Percentiles rank a stretch among this genome's conserved stretches.
These are phyloP conservation scores for Hypomontagnella submonticulosa DNA, from an alignment of 495 filamentous ascomycete genomes.

Conservation along the genomic window DNA sequence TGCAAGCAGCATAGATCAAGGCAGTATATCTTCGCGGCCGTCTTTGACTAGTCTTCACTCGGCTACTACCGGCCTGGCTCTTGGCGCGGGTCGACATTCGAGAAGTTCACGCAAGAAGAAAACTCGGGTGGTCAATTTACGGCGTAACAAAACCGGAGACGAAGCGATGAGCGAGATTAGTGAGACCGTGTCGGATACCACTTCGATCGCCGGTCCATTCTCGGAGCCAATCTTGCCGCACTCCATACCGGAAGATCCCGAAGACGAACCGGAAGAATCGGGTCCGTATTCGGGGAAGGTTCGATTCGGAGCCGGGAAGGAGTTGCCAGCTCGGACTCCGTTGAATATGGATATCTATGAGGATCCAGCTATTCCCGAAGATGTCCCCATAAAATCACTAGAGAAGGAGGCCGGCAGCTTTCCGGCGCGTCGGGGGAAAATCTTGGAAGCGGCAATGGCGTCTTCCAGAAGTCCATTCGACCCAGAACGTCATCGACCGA, in stretches of 20 bases:
- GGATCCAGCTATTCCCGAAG: slow-evolving; percentile 28
- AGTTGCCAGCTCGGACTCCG: slow-evolving; percentile 44
- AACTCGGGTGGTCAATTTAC: slow-evolving; percentile 91
- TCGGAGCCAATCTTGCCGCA: slow-evolving; percentile 61
- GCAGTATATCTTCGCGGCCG: slow-evolving; percentile 57
- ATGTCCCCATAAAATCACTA: slow-evolving; percentile 16
- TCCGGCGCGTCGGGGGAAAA: slow-evolving; percentile 44
- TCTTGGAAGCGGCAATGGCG: slow-evolving; percentile 48
- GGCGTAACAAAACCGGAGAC: slow-evolving; percentile 69
- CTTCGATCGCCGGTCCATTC: slow-evolving; percentile 52
- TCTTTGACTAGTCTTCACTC: slow-evolving; percentile 61
- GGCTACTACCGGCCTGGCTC: slow-evolving; percentile 68
- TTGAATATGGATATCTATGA: slow-evolving; percentile 45
- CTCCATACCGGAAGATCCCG: slow-evolving; percentile 62
- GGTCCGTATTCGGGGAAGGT: slow-evolving; percentile 55
- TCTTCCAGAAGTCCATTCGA: slow-evolving; percentile 52
- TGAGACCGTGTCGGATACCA: slow-evolving; percentile 53
- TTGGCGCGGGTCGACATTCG: slow-evolving; percentile 72
- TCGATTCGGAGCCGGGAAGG: slow-evolving; percentile 51
- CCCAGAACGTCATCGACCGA: slow-evolving; percentile 44
- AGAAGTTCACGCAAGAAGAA: slow-evolving; percentile 82
- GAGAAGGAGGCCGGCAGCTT: slow-evolving; percentile 34
- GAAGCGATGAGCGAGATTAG: slow-evolving; percentile 62
- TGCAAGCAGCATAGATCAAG: slow-evolving; percentile 61
- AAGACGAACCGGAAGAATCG: slow-evolving; percentile 63